Evolutionary conservation across 208 protist species (phyloP).

Genomic region (Phytomonas sp.): DNA sequence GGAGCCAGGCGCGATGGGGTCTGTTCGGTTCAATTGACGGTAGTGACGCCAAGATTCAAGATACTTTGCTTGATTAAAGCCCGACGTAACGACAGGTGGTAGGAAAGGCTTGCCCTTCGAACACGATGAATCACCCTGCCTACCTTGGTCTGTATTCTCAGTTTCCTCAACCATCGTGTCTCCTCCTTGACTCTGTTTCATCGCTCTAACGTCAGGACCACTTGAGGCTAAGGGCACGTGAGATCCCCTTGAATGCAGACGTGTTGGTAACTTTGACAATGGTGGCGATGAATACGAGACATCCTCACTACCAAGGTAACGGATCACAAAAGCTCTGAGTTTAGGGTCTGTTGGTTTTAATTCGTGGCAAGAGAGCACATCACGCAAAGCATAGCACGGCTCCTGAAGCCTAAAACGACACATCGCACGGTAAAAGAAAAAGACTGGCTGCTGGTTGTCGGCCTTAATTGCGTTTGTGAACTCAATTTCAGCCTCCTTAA

Average conservation of each 20-base stretch:
- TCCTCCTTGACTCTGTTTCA: background rate
- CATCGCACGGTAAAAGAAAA: slow-evolving; percentile 78
- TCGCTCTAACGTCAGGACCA: background rate
- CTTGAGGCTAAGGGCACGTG: background rate
- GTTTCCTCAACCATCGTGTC: background rate
- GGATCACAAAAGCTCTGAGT: slow-evolving; percentile 67
- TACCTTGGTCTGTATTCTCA: background rate
- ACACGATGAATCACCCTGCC: background rate
- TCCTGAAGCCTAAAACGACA: slow-evolving; percentile 77
- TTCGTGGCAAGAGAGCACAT: slow-evolving; percentile 78
- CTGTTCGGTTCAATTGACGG: background rate
- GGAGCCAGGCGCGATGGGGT: background rate
- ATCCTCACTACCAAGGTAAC: slow-evolving; percentile 48
- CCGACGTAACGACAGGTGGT: background rate
- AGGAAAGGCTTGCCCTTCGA: background rate
- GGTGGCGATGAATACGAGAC: slow-evolving; percentile 4
- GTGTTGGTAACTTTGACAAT: background rate
- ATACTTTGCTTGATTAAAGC: background rate
- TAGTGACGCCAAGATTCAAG: background rate
- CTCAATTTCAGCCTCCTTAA: slow-evolving; percentile 60
- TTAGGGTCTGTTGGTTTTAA: slow-evolving; percentile 48
- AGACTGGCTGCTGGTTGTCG: slow-evolving; percentile 53
- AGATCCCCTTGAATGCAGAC: background rate
- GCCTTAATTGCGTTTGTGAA: slow-evolving; percentile 82
- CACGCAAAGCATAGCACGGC: slow-evolving; percentile 67